Evolutionary conservation across 768 basidiomycete species (phyloP).

Genomic region (Coprinopsis cinerea): DNA sequence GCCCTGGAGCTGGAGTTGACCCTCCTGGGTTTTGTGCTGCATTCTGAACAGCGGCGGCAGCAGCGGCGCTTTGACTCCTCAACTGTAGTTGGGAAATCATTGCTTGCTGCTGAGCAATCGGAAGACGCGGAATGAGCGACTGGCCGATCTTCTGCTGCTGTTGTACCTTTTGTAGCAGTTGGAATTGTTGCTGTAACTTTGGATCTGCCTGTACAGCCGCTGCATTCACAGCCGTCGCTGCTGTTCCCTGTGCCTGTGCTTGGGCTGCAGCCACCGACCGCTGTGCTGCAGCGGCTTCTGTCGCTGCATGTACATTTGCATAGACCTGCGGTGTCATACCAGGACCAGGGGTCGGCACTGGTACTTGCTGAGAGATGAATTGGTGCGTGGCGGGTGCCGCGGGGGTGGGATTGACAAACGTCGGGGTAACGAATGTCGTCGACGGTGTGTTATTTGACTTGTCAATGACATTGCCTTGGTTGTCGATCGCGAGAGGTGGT

Average conservation of each 20-base stretch:
- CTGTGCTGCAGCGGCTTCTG: constrained; percentile 27
- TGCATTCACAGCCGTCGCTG: not conserved
- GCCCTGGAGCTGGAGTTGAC: no score
- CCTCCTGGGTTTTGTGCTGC: no score
- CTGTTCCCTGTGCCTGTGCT: constrained; percentile 10
- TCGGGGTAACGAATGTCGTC: constrained; percentile 24
- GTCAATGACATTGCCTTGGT: constrained; percentile 6
- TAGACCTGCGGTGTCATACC: constrained; percentile 35
- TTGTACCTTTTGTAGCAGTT: not conserved
- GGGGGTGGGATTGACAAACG: constrained; percentile 30
- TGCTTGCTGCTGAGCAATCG: not conserved
- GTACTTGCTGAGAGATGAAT: constrained; percentile 27
- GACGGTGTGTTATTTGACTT: constrained; percentile 19
- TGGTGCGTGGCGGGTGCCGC: constrained; percentile 26
- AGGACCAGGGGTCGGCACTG: constrained; percentile 21
- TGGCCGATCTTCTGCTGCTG: not conserved
- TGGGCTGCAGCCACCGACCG: constrained; percentile 11
- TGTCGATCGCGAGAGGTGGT: constrained; percentile 25
- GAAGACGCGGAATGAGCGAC: not conserved
- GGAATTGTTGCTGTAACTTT: not conserved
- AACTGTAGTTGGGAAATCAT: not conserved
- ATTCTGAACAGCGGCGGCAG: no score
- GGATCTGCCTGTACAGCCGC: not conserved
- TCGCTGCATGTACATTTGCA: constrained; percentile 28
- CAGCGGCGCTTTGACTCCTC: no score